Base-by-base conservation (phyloP, 139 green algal species). In the Parachlorella kessleri region DNA sequence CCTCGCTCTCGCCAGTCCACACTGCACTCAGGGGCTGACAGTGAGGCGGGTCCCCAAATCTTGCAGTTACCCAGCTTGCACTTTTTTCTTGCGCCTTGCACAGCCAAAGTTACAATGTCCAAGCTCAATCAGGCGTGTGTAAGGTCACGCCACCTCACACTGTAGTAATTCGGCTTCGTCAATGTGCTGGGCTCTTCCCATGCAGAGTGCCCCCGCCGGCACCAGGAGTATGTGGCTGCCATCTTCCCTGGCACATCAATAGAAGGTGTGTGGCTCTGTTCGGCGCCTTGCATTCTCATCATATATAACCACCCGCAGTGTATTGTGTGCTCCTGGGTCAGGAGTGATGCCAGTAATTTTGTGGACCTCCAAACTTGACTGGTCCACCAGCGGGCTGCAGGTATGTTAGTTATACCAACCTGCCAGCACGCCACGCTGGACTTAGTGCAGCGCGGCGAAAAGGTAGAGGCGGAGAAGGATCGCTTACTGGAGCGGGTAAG, bases 381-480 rank as follows among this genome's bases (percentile, higher is more conserved):
- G 23, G 41, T 3, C 72, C 86, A 53, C n/a, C n/a, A n/a, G n/a
- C n/a, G n/a, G n/a, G 9, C 85, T n/a, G 72, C 70, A 18, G 85
- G 89, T 70, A 87, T 94, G 72, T 76, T 78, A 1, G 59, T 83
- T 14, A 85, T 97, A 2, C 93, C 94, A 0, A 98, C 94, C 6
- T 98, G 93, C 78, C 95, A 98, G 85, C 84, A 90, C 4, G 85
- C 63, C 24, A 33, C 77, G 2, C 39, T 95, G n/a, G 94, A 98
- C 79, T 85, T 98, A 4, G 92, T 97, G 14, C 84, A 85, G 30
- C 91, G 86, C 5, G 95, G 95, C 5, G 89, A 97, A 35, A 70
- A 85, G 5, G 84, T 96, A 33, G 94, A 98, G 53, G 26, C 81
- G 0, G 95, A 98, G 79, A 98, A 98, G 79, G 94, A 98, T 73